Evolutionary conservation across 2,329 filamentous ascomycete genomes (phyloP).

Genomic region (Pseudopyrenochaeta lycopersici): DNA sequence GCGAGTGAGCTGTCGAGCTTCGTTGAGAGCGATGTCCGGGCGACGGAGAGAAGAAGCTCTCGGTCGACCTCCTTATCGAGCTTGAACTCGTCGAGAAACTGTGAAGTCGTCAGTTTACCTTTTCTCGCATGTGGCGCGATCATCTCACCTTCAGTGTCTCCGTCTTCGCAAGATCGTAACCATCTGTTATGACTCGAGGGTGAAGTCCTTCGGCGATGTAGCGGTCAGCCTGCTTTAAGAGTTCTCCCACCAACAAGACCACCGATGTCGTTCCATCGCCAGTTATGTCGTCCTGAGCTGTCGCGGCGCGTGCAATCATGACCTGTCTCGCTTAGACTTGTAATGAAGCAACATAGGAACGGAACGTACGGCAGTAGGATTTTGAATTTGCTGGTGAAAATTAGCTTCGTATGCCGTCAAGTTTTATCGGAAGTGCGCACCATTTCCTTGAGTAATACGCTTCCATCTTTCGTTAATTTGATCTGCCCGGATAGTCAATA

Average conservation of each 20-base stretch:
- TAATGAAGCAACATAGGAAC: not conserved
- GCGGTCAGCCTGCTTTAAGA: conserved; percentile 96
- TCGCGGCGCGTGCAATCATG: conserved; percentile 83
- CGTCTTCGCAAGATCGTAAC: conserved; percentile 94
- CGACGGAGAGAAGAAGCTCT: conserved; percentile 91
- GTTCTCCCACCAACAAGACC: conserved; percentile 92
- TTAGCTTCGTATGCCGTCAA: conserved; percentile 15
- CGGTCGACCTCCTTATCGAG: conserved; percentile 86
- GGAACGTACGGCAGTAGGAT: conserved; percentile 82
- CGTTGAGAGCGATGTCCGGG: conserved; percentile 91
- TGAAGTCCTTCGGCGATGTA: conserved; percentile 97
- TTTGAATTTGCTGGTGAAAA: conserved; percentile 81
- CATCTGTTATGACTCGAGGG: conserved; percentile 94
- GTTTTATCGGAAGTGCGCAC: conserved; percentile 45
- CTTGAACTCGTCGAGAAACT: conserved; percentile 97
- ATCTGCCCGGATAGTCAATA: conserved; percentile 66
- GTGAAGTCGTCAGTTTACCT: conserved; percentile 16
- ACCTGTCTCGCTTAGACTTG: conserved; percentile 52
- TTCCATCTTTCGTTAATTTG: conserved; percentile 99
- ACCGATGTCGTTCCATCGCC: conserved; percentile 98
- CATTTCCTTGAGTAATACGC: conserved; percentile 78
- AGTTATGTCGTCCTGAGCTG: conserved; percentile 97
- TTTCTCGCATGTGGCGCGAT: not conserved
- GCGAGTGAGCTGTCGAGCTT: conserved; percentile 92
- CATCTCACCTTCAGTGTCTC: conserved; percentile 80